Evolutionary conservation across 202 grass and related monocot genomes (phyloP), one percentile per base, ranked within the genome.

Genomic region (Carex arenaria): DNA sequence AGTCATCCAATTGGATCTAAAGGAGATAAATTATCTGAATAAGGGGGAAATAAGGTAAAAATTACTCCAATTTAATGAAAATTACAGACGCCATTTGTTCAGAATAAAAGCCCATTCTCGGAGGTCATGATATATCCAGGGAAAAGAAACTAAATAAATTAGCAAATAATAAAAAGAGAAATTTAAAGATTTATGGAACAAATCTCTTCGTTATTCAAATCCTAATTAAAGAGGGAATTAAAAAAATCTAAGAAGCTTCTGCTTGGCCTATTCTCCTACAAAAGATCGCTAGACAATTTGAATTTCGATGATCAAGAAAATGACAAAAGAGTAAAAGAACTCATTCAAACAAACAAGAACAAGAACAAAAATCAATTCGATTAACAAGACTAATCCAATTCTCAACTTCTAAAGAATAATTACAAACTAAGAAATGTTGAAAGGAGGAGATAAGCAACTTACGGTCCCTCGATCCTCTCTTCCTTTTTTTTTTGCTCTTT

Each of bases 161-260:
- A 59, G 56, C 17, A 59, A 59, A 59, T 59, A 59, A 18, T 7
- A 18, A 4, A 59, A 79, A 15, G 3, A 79, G 9, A 79, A 18
- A 66, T 49, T 49, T 49, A 49, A 12, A 49, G 45, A 49, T 49
- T 49, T 49, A 10, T 49, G 45, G 53, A 52, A 15, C 57, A 81
- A 74, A 74, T 43, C n/a, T 47, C 40, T 74, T 74, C 20, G 10
- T 54, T 74, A 74, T 74, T 49, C 30, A 80, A 80, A 63, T 63
- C 55, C 34, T 64, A 61, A 80, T 26, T 42, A 36, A 64, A 40
- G 77, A 62, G 38, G n/a, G 10, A 62, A 20, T 13, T 40, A 10
- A 11, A 63, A 9, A 80, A 60, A 63, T 42, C 54, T 60, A 79
- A 23, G 3, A 49, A 10, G 0, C 10, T n/a, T n/a, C n/a, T n/a